Conservation (phyloP, 805 yeast genomes). For the Cyberlindnera misumaiensis region DNA sequence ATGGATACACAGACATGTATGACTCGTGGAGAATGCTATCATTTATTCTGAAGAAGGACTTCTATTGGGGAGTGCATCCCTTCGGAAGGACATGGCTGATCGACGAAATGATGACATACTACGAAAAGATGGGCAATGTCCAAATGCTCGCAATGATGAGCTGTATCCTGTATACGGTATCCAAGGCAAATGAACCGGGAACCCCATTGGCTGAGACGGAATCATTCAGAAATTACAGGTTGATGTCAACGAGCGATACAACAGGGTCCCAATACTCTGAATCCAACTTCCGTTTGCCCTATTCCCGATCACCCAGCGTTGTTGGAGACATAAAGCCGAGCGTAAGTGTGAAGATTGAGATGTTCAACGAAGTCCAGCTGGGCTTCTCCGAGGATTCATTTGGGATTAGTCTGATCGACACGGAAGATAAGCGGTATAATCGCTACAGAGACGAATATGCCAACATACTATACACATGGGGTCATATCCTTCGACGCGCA, state of each 20-base stretch:
- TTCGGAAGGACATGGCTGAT: conserved; percentile 67
- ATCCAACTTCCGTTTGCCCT: conserved; percentile 15
- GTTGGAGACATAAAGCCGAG: conserved; percentile 4
- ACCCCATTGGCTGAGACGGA: conserved; percentile 1
- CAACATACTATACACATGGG: conserved; percentile 73
- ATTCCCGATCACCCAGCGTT: conserved; percentile 23
- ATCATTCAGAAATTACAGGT: conserved; percentile 8
- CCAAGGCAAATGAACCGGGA: not conserved
- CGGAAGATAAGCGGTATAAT: conserved; percentile 20
- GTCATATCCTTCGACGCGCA: conserved; percentile 69
- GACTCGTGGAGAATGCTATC: conserved; percentile 68
- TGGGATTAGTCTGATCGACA: conserved; percentile 32
- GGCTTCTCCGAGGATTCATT: conserved; percentile 28
- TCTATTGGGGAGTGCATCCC: conserved; percentile 79
- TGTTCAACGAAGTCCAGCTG: conserved; percentile 33
- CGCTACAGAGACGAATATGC: conserved; percentile 67
- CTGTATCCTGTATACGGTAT: conserved; percentile 43
- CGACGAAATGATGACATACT: conserved; percentile 52
- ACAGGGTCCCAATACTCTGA: conserved; percentile 19
- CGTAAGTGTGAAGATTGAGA: conserved; percentile 36
- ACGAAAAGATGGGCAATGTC: conserved; percentile 56
- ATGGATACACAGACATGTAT: conserved; percentile 56
- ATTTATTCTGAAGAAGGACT: conserved; percentile 30
- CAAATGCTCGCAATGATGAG: conserved; percentile 91
- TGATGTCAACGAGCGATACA: conserved; percentile 14